A percentile compares a stretch with the other conserved stretches of the same genome.
These are phyloP conservation scores for Brassica napus DNA, from an alignment of 345 rosid genomes.

Conservation along the genomic window Da-Ae NC_063449.1:34327501-34328000, in stretches of 20 bases:
- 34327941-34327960: constrained; percentile 64
- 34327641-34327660: constrained; percentile 5
- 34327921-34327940: constrained; percentile 52
- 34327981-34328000: constrained; percentile 35
- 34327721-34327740: constrained; percentile 20
- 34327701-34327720: constrained; percentile 89
- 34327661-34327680: constrained; percentile 59
- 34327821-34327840: constrained; percentile 55
- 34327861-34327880: constrained; percentile 53
- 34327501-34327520: not conserved
- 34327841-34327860: constrained; percentile 55
- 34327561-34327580: not conserved
- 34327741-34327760: constrained; percentile 3
- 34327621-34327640: constrained; percentile 11
- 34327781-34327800: constrained; percentile 32
- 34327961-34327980: constrained; percentile 47
- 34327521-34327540: not conserved
- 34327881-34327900: constrained; percentile 52
- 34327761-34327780: constrained; percentile 5
- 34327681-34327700: constrained; percentile 99
- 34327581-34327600: not conserved
- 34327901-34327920: constrained; percentile 53
- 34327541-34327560: not conserved
- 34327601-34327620: not conserved
- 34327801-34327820: constrained; percentile 69